phyloP scores from a whole-genome alignment of 768 basidiomycete species.

The Flagelloscypha sp. region DNA sequence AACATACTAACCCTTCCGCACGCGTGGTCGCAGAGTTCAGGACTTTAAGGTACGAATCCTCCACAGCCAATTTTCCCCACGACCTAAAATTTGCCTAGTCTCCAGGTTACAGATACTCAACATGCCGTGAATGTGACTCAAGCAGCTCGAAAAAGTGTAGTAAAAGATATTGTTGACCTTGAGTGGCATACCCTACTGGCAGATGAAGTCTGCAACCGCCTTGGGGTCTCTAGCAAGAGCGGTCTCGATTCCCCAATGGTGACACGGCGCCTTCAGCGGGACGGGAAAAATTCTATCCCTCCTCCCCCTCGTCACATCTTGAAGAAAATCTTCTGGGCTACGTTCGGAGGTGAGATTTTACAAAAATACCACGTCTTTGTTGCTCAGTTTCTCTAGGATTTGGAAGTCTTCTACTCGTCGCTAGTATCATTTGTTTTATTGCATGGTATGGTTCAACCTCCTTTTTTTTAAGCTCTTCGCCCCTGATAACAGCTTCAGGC shows the following conservation, averaged over 20 bases:
- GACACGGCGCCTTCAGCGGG: conserved; percentile 30
- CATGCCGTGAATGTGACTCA: not conserved
- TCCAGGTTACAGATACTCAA: conserved; percentile 20
- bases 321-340: conserved; percentile 39
- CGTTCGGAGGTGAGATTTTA: conserved; percentile 33
- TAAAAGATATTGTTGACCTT: conserved; percentile 29
- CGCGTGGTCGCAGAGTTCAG: too few relatives aligned
- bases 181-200: conserved; percentile 40
- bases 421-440: conserved; percentile 47
- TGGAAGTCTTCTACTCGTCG: conserved; percentile 33
- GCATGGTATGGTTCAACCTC: conserved; percentile 27
- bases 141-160: not conserved
- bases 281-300: conserved; percentile 45
- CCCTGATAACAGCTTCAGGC: conserved; percentile 27
- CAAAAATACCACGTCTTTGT: not conserved
- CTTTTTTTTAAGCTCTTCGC: conserved; percentile 1
- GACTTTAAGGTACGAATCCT: conserved; percentile 14
- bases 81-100: conserved; percentile 6
- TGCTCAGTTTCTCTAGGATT: conserved; percentile 26
- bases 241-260: conserved; percentile 46
- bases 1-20: too few relatives aligned
- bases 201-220: conserved; percentile 33
- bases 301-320: conserved; percentile 36
- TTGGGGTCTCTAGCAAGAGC: conserved; percentile 33
- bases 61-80: not conserved